Evolutionary conservation across 176 grass and related monocot genomes (phyloP).

Genomic region (sorghum (Sorghum bicolor)): Sorghum_bicolor_NCBIv3 NC_012872.2:71059501-71060000

Average conservation of each 20-base stretch:
- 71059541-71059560: slow-evolving; percentile 27
- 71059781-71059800: no score
- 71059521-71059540: slow-evolving; percentile 24
- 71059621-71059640: neutral
- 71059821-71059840: no score
- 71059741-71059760: neutral
- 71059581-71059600: neutral
- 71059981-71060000: neutral
- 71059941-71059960: no score
- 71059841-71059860: no score
- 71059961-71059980: no score
- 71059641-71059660: neutral
- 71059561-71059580: neutral
- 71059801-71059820: neutral
- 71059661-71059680: neutral
- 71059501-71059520: slow-evolving; percentile 33
- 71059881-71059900: no score
- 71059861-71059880: no score
- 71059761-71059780: neutral
- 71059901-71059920: no score
- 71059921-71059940: no score
- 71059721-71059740: neutral
- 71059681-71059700: neutral
- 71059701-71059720: neutral
- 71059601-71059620: neutral